A percentile compares a stretch with the other conserved stretches of the same genome.
Evolutionary conservation across 768 basidiomycete species (phyloP).

Genomic region (Exsudoporus frostii): DNA sequence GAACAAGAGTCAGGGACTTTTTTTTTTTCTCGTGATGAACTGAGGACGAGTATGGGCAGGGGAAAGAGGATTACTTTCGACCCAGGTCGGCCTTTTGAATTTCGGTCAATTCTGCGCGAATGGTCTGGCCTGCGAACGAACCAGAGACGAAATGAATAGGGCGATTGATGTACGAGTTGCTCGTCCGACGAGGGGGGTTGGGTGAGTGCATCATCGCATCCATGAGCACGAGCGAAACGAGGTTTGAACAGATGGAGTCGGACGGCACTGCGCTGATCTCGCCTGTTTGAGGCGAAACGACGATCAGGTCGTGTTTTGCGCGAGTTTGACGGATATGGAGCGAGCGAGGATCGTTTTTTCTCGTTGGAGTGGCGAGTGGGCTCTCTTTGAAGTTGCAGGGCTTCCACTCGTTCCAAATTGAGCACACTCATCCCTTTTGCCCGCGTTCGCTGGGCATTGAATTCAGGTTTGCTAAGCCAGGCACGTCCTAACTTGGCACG

Average conservation of each 20-base stretch:
- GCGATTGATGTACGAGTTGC: conserved; percentile 25
- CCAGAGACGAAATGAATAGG: conserved; percentile 58
- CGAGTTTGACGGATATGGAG: conserved; percentile 9
- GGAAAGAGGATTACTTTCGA: conserved; percentile 47
- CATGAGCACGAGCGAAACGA: conserved; percentile 13
- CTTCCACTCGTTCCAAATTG: conserved; percentile 23
- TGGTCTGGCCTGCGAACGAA: conserved; percentile 54
- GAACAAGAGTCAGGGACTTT: conserved; percentile 2
- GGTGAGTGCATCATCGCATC: conserved; percentile 14
- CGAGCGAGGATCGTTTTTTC: background rate
- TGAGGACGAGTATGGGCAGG: background rate
- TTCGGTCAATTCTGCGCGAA: conserved; percentile 56
- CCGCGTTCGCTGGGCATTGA: conserved; percentile 4
- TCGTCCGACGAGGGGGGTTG: conserved; percentile 26
- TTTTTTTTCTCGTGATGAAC: no score
- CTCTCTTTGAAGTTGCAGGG: conserved; percentile 4
- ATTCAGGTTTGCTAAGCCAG: conserved; percentile 17
- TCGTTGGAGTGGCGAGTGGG: background rate
- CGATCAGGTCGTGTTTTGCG: conserved; percentile 15
- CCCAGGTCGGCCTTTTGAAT: conserved; percentile 67
- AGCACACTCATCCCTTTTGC: conserved; percentile 12
- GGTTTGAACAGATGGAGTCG: background rate
- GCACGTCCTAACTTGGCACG: background rate
- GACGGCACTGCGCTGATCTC: conserved; percentile 3
- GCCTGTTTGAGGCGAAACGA: conserved; percentile 1